Evolutionary conservation across 208 protist species (phyloP), one percentile per base, ranked within the genome.

Genomic region (Trypanosoma rangeli): DNA sequence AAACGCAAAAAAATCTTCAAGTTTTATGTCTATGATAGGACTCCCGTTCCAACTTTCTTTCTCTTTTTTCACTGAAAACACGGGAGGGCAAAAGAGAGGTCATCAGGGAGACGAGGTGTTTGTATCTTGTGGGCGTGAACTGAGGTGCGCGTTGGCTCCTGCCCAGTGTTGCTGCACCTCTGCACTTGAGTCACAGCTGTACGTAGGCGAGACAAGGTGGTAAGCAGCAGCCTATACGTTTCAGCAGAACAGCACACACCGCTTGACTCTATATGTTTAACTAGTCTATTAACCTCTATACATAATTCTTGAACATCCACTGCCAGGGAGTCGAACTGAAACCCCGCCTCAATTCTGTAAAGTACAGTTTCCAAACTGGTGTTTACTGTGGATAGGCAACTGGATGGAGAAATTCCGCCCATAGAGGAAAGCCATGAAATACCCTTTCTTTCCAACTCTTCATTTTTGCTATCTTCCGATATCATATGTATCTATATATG

Each of bases 251-350:
- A 76, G 29, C 44, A 50, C 1, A 71, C 12, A 54, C 59, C 50
- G 39, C n/a, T 67, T 52, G 15, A 18, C 44, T 67, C 44, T 60
- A 76, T 67, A 49, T 71, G 24, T 37, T 66, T 20, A 63, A 70
- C 22, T 35, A 76, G n/a, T 76, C 64, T 70, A 67, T 76, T 76
- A 29, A 76, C 55, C 24, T 76, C 71, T 55, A 70, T 70, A 39
- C 71, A 76, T 20, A 76, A 18, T 20, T 56, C 49, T 61, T 64
- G 71, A 12, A 71, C 58, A 62, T 76, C 64, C 15, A 39, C 16
- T 42, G 65, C 64, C 20, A 76, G 52, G 12, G 33, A 42, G 8
- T 68, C 59, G n/a, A 67, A 48, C 24, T 39, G 5, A 35, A 64
- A 69, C 31, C 54, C 42, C 31, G 42, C 48, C 20, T 75, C 70